These are phyloP conservation scores for Trichophyton benhamiae DNA, from an alignment of 2,329 filamentous ascomycete genomes.

Conservation along the genomic window DNA sequence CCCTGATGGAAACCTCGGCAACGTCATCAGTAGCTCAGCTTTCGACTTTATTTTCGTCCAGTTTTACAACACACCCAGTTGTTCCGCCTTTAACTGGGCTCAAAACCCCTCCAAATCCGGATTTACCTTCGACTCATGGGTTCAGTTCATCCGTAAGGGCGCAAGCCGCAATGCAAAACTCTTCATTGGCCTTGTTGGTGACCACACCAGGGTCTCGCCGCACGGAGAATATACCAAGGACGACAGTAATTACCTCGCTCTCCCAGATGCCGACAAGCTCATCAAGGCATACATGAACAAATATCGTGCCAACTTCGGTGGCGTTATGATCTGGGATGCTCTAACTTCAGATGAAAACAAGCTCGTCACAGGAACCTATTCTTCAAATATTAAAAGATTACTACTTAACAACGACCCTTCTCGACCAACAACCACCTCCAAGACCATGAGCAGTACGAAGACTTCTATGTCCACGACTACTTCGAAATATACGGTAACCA, in stretches of 20 bases:
- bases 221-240: constrained; percentile 10
- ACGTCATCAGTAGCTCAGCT: constrained; percentile 32
- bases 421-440: constrained; percentile 12
- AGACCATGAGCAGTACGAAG: constrained; percentile 13
- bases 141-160: constrained; percentile 25
- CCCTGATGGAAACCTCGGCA: constrained; percentile 37
- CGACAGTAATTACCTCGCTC: constrained; percentile 36
- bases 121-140: constrained; percentile 40
- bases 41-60: constrained; percentile 46
- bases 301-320: constrained; percentile 39
- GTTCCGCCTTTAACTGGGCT: constrained; percentile 38
- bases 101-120: constrained; percentile 19
- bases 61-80: constrained; percentile 43
- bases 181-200: constrained; percentile 40
- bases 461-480: constrained; percentile 9
- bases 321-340: constrained; percentile 40
- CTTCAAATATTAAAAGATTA: constrained; percentile 14
- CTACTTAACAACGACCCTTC: constrained; percentile 11
- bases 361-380: constrained; percentile 10
- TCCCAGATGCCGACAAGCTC: constrained; percentile 34
- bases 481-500: constrained; percentile 10
- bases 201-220: constrained; percentile 19
- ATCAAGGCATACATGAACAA: constrained; percentile 32
- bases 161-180: constrained; percentile 38
- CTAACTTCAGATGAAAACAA: constrained; percentile 15